A percentile compares a stretch with the other conserved stretches of the same genome.
Evolutionary conservation across 164 flowering plant genomes (phyloP).

Genomic region (Sextonia rubra): DNA sequence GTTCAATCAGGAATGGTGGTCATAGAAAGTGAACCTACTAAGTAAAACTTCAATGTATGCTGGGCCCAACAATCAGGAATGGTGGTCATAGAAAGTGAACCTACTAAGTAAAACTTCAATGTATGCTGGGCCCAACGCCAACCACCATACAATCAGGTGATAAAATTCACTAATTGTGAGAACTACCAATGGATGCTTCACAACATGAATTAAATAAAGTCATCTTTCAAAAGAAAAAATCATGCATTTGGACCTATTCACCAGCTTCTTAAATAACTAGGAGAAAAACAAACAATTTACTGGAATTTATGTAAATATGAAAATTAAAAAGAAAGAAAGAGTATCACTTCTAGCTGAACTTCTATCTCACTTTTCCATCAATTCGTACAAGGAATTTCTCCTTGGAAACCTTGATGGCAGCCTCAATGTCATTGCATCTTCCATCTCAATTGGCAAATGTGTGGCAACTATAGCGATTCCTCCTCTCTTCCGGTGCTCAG

Average conservation of each 20-base stretch:
- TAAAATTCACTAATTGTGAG: no score
- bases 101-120: background rate
- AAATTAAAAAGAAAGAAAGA: background rate
- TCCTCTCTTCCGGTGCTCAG: constrained; percentile 78
- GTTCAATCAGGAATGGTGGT: background rate
- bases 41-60: background rate
- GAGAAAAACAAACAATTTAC: background rate
- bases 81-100: background rate
- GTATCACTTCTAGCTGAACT: background rate
- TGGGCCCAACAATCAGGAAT: background rate
- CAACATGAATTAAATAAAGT: no score
- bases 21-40: background rate
- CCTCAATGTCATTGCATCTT: constrained; percentile 74
- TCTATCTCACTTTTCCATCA: constrained; percentile 43
- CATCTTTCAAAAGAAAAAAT: no score
- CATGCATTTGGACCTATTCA: background rate
- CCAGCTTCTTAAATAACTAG: background rate
- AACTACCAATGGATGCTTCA: no score
- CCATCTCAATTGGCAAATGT: constrained; percentile 76
- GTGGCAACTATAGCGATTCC: constrained; percentile 82
- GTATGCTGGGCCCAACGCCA: background rate
- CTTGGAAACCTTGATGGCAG: constrained; percentile 85
- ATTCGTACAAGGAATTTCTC: constrained; percentile 63
- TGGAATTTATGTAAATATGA: no score
- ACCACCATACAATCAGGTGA: background rate